Evolutionary conservation across 2,329 filamentous ascomycete genomes (phyloP).

Genomic region (Orbilia blumenaviensis): DNA sequence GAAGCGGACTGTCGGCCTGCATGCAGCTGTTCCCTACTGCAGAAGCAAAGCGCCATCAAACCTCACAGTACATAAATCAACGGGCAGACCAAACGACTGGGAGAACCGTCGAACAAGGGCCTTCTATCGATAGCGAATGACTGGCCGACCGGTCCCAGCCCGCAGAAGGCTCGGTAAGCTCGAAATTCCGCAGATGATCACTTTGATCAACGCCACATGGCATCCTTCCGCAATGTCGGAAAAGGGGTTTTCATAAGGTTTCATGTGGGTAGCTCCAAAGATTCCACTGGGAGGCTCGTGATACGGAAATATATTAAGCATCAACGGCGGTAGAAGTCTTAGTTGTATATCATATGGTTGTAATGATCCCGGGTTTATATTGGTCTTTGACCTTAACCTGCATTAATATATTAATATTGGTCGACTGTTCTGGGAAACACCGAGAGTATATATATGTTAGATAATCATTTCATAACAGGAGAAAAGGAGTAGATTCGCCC

Average conservation of each 20-base stretch:
- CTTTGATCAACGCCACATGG: constrained; percentile 43
- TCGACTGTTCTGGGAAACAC: neutral
- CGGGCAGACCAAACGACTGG: constrained; percentile 3
- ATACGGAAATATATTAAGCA: neutral
- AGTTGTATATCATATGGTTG: neutral
- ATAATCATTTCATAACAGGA: neutral
- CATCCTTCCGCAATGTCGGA: constrained; percentile 34
- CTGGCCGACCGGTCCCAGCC: neutral
- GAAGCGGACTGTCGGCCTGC: constrained; percentile 16
- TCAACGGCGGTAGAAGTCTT: neutral
- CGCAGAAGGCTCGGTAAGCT: constrained; percentile 1
- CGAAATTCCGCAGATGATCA: constrained; percentile 22
- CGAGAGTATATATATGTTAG: neutral
- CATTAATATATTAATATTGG: too few relatives aligned
- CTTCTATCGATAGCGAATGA: constrained; percentile 1
- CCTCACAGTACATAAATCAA: neutral
- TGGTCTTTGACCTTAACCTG: neutral
- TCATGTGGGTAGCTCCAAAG: constrained; percentile 7
- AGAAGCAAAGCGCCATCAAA: constrained; percentile 10
- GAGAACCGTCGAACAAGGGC: neutral
- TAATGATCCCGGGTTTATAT: neutral
- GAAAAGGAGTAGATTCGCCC: constrained; percentile 17
- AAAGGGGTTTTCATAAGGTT: constrained; percentile 18
- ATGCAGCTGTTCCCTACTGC: constrained; percentile 12
- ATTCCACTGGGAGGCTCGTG: neutral